Evolutionary conservation across 257 asterid genomes (phyloP), one percentile per base, ranked within the genome.

Genomic region (Solanum dulcamara): DNA sequence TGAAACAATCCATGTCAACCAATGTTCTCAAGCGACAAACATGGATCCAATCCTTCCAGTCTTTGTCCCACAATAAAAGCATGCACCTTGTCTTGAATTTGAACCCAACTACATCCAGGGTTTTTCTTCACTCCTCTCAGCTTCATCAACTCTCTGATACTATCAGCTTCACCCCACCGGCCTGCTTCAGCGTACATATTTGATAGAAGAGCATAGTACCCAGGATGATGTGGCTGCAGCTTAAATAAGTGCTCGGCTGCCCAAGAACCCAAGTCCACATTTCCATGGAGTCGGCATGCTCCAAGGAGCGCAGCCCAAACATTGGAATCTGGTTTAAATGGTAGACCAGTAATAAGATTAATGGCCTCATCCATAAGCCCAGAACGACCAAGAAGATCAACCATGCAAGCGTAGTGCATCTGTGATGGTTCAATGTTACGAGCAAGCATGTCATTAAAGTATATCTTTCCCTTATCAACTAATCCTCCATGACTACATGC

Each of bases 61-160:
- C 88, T 88, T 26, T 89, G 86, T 55, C 93, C 93, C 51, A 89
- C 90, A 66, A 88, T 80, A 72, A 92, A 93, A 68, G 93, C 89
- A 48, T 87, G 89, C 12, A 91, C 30, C 77, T 70, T 81, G 44
- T 90, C 93, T 51, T 89, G 89, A 84, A 86, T 50, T 90, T 91
- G 91, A 87, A 94, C 91, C 97, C 98, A 93, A 91, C 98, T 95
- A 84, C 92, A 91, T 20, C 97, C 98, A 38, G 97, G 98, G 79
- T 86, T 92, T 90, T 93, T 95, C 93, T 90, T 89, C 51, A 93
- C 95, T 48, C 92, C 90, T 87, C 93, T 90, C 75, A 48, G n/a
- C 70, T 77, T 88, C 98, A 95, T 94, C 92, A 93, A 57, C 35
- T 91, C 92, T 88, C 97, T 90, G 81, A 93, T 85, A 68, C 90